phyloP scores from a whole-genome alignment of 2,329 filamentous ascomycete genomes.

The Penicillium sp. region DNA sequence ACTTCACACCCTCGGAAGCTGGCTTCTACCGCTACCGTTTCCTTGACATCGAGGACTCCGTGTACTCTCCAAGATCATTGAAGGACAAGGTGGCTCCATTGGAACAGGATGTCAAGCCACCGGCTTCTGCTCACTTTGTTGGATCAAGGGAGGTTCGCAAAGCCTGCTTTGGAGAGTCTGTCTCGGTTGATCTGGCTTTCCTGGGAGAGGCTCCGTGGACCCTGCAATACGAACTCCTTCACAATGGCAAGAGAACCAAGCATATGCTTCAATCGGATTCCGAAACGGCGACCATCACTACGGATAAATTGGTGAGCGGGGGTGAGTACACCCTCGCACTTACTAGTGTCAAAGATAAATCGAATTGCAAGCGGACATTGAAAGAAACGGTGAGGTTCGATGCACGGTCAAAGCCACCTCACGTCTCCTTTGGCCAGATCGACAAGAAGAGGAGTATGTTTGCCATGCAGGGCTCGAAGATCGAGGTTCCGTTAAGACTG shows the following conservation, averaged over 20 bases:
- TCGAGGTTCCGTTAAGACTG: conserved; percentile 78
- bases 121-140: conserved; percentile 73
- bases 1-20: conserved; percentile 76
- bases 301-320: conserved; percentile 71
- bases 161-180: conserved; percentile 79
- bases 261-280: conserved; percentile 65
- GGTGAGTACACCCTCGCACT: conserved; percentile 88
- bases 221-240: conserved; percentile 88
- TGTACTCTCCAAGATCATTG: conserved; percentile 70
- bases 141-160: conserved; percentile 56
- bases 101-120: conserved; percentile 90
- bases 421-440: conserved; percentile 79
- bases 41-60: conserved; percentile 73
- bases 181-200: conserved; percentile 72
- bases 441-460: conserved; percentile 75
- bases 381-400: conserved; percentile 82
- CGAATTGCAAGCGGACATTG: conserved; percentile 81
- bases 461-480: conserved; percentile 71
- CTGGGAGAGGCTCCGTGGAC: conserved; percentile 83
- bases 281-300: conserved; percentile 69
- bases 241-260: conserved; percentile 80
- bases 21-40: conserved; percentile 89
- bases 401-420: conserved; percentile 84
- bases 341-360: conserved; percentile 80
- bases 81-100: conserved; percentile 63